These are phyloP conservation scores for Candida pini DNA, from an alignment of 805 yeast genomes.

Conservation along the genomic window DNA sequence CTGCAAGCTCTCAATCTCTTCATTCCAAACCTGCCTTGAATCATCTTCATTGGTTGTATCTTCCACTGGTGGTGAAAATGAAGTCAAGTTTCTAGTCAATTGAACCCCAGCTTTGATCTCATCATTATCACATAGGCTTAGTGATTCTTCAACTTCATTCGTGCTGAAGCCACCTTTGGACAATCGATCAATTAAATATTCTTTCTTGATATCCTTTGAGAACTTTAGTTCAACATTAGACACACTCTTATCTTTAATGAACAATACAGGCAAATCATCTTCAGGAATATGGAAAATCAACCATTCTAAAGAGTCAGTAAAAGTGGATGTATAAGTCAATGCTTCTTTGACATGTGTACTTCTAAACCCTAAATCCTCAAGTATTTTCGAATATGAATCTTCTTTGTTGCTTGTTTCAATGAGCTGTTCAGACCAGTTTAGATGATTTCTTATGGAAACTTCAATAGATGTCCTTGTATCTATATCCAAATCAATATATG, in stretches of 20 bases:
- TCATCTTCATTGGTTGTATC: too few species aligned
- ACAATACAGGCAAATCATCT: conserved; percentile 76
- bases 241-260: conserved; percentile 52
- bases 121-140: conserved; percentile 36
- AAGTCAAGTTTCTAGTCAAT: conserved; percentile 36
- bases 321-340: conserved; percentile 44
- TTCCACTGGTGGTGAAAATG: conserved; percentile 12
- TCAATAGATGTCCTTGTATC: conserved; percentile 62
- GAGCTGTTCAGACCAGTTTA: conserved; percentile 43
- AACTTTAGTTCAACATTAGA: conserved; percentile 52
- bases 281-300: conserved; percentile 86
- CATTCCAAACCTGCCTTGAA: conserved; percentile 51
- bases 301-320: conserved; percentile 63
- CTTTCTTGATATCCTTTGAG: conserved; percentile 46
- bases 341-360: conserved; percentile 68
- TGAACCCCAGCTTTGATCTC: conserved; percentile 47
- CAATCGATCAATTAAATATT: conserved; percentile 53
- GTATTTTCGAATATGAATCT: conserved; percentile 6
- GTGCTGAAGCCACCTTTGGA: conserved; percentile 64
- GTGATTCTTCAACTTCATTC: conserved; percentile 50
- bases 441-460: conserved; percentile 48
- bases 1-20: conserved; percentile 65
- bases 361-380: conserved; percentile 58
- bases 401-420: conserved; percentile 9
- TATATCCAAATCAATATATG: conserved; percentile 62